Evolutionary conservation across 1,139 yeast species (phyloP).

Genomic region (Kurtzmaniella quercitrusa): DNA sequence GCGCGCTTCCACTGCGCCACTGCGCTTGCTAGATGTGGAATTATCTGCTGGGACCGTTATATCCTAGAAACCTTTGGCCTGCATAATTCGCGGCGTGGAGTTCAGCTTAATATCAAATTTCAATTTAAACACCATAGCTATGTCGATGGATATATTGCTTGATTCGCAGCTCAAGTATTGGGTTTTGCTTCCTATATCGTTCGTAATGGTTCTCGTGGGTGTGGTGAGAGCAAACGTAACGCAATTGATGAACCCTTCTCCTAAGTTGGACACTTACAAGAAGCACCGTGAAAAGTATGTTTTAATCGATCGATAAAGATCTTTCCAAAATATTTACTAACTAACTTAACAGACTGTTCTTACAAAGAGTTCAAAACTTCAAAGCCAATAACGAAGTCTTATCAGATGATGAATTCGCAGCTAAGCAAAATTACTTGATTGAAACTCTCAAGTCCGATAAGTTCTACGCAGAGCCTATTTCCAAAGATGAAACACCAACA

Average conservation of each 20-base stretch:
- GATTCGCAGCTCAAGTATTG: constrained; percentile 85
- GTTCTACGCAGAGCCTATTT: constrained; percentile 43
- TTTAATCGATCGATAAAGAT: not conserved
- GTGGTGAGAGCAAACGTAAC: constrained; percentile 70
- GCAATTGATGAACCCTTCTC: constrained; percentile 52
- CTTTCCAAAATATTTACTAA: not conserved
- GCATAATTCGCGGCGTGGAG: not conserved
- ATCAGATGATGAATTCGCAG: constrained; percentile 41
- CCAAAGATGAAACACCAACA: constrained; percentile 40
- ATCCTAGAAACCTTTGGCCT: not conserved
- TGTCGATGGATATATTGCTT: constrained; percentile 39
- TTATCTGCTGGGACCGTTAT: not conserved
- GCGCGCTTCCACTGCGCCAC: constrained; percentile 99
- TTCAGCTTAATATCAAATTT: not conserved
- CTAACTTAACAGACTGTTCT: constrained; percentile 34
- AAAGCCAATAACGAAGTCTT: constrained; percentile 46
- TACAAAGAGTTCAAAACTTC: constrained; percentile 55
- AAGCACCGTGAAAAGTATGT: constrained; percentile 55
- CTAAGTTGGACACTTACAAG: constrained; percentile 50
- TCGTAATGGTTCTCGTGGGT: constrained; percentile 92
- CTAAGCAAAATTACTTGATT: constrained; percentile 43
- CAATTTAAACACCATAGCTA: not conserved
- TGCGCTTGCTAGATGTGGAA: constrained; percentile 45
- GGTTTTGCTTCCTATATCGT: constrained; percentile 86
- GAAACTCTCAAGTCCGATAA: constrained; percentile 49